Evolutionary conservation across 2,329 filamentous ascomycete genomes (phyloP).

Genomic region (Aspergillus phoenicis): DNA sequence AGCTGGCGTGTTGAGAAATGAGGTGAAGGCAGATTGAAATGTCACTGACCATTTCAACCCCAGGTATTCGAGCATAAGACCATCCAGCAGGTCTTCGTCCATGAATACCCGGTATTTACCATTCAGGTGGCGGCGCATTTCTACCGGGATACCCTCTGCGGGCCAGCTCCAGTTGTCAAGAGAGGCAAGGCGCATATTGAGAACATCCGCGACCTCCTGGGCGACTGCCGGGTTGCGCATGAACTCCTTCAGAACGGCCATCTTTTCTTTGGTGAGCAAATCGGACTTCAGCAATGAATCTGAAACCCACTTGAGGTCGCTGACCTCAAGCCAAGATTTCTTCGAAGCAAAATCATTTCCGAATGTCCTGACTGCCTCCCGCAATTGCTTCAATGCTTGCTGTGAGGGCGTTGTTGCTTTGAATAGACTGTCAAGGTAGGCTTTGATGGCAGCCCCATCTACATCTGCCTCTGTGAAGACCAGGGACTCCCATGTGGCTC

Average conservation of each 20-base stretch:
- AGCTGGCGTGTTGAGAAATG: slow-evolving; percentile 41
- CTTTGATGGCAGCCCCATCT: slow-evolving; percentile 49
- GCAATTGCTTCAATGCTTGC: slow-evolving; percentile 49
- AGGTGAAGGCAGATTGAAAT: slow-evolving; percentile 47
- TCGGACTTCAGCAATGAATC: slow-evolving; percentile 54
- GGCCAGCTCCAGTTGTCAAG: slow-evolving; percentile 58
- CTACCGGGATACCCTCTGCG: slow-evolving; percentile 47
- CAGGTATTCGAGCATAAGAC: slow-evolving; percentile 58
- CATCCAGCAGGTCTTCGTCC: slow-evolving; percentile 61
- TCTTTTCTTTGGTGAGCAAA: slow-evolving; percentile 56
- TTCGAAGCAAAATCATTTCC: slow-evolving; percentile 32
- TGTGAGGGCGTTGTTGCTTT: slow-evolving; percentile 42
- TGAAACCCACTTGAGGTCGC: slow-evolving; percentile 50
- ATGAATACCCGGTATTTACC: slow-evolving; percentile 63
- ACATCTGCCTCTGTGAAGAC: slow-evolving; percentile 55
- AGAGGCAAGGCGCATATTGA: slow-evolving; percentile 58
- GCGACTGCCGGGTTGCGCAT: slow-evolving; percentile 53
- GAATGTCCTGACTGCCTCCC: slow-evolving; percentile 43
- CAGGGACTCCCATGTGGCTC: slow-evolving; percentile 57
- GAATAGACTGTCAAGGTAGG: slow-evolving; percentile 58
- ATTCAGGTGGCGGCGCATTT: slow-evolving; percentile 58
- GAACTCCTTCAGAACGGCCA: slow-evolving; percentile 54
- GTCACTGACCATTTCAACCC: slow-evolving; percentile 55
- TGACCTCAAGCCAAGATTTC: slow-evolving; percentile 44
- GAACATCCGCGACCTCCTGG: slow-evolving; percentile 58